Evolutionary conservation across 1,284 basidiomycete species (phyloP).

Genomic region (Cutaneotrichosporon dermatis): DNA sequence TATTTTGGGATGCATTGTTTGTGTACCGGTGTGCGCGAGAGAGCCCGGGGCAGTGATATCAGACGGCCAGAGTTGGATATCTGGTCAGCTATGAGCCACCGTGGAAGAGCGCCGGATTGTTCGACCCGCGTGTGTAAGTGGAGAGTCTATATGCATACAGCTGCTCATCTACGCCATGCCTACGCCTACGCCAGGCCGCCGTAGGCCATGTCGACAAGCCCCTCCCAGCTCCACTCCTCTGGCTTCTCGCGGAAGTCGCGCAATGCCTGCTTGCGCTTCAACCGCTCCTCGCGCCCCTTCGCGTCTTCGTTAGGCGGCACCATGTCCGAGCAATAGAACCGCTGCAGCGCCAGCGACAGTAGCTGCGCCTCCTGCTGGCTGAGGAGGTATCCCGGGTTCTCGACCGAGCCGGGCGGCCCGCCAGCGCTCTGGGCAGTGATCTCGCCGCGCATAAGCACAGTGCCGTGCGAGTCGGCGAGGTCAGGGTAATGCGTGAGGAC

Average conservation of each 20-base stretch:
- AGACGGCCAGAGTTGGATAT: too few species aligned
- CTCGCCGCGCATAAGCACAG: conserved; percentile 87
- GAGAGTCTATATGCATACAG: too few species aligned
- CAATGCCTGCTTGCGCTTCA: conserved; percentile 34
- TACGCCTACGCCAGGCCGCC: conserved; percentile 8
- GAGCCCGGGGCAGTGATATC: too few species aligned
- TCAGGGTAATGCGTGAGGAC: conserved; percentile 92
- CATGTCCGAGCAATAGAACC: conserved; percentile 60
- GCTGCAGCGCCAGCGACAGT: conserved; percentile 70
- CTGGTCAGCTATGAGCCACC: too few species aligned
- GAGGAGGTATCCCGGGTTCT: conserved; percentile 57
- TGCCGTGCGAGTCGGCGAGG: conserved; percentile 68
- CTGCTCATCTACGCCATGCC: too few species aligned
- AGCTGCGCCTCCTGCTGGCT: conserved; percentile 75
- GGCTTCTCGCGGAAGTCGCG: conserved; percentile 43
- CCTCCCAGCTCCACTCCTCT: conserved; percentile 46
- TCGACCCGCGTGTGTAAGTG: too few species aligned
- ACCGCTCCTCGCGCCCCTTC: conserved; percentile 31
- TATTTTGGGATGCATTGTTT: too few species aligned
- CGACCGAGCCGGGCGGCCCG: conserved; percentile 23
- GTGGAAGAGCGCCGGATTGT: too few species aligned
- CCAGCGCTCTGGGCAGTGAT: conserved; percentile 60
- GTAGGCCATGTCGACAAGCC: conserved; percentile 44
- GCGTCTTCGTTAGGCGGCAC: conserved; percentile 25
- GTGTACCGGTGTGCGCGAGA: too few species aligned